Evolutionary conservation across 768 basidiomycete genomes (phyloP).

Genomic region (Pulveroboletus sp.): DNA sequence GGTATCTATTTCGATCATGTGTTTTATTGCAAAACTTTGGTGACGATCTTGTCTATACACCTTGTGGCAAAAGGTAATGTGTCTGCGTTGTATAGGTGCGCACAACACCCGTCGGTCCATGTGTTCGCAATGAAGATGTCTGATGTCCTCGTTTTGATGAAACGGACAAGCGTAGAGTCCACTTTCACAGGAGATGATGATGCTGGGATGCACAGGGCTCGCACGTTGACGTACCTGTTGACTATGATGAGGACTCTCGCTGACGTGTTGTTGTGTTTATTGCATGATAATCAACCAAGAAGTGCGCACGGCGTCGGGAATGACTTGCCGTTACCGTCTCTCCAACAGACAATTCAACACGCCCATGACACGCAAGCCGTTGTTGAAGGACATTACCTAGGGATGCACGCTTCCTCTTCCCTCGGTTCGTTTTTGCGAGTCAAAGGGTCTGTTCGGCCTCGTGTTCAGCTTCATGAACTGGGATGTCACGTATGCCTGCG

Average conservation of each 20-base stretch:
- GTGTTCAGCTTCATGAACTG: conserved; percentile 18
- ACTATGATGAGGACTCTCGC: background rate
- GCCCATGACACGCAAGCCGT: background rate
- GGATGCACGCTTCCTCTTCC: conserved; percentile 1
- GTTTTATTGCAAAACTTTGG: conserved; percentile 6
- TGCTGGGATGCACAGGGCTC: background rate
- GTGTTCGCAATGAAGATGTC: conserved; percentile 10
- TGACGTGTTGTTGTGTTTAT: conserved; percentile 3
- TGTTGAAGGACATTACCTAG: conserved; percentile 6
- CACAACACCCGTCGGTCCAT: conserved; percentile 9
- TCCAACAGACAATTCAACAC: no score
- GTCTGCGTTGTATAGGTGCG: conserved; percentile 10
- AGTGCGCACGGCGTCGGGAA: background rate
- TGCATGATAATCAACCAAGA: conserved; percentile 3
- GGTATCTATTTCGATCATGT: conserved; percentile 7
- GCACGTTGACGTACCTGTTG: conserved; percentile 3
- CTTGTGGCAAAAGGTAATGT: conserved; percentile 16
- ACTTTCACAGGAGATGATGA: background rate
- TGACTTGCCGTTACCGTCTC: conserved; percentile 2
- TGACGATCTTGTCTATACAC: conserved; percentile 17
- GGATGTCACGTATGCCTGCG: conserved; percentile 12
- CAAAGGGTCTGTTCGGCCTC: conserved; percentile 18
- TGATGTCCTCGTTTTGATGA: conserved; percentile 22
- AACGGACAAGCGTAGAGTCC: conserved; percentile 1
- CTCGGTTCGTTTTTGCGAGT: conserved; percentile 3